Evolutionary conservation across 768 basidiomycete species (phyloP).

Genomic region (Pleurotus tuber-regium): DNA sequence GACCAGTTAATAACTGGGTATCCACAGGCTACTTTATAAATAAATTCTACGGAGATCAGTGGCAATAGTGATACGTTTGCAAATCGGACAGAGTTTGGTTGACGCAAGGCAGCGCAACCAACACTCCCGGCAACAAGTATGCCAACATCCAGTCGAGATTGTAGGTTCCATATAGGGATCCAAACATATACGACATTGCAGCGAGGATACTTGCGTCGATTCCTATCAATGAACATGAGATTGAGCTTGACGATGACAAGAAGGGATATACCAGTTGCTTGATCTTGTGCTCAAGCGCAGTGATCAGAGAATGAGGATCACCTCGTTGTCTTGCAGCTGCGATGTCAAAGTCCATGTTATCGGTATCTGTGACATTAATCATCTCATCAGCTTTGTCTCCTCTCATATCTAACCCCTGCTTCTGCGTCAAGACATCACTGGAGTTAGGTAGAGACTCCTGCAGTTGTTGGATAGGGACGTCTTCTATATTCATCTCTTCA

Average conservation of each 20-base stretch:
- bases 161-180: conserved; percentile 79
- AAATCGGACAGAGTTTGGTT: conserved; percentile 83
- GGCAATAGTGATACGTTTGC: conserved; percentile 80
- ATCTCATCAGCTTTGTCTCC: too few relatives aligned
- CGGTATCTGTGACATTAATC: conserved; percentile 38
- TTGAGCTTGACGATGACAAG: not conserved
- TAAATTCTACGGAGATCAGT: conserved; percentile 76
- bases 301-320: conserved; percentile 45
- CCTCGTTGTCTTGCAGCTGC: conserved; percentile 45
- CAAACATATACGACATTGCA: conserved; percentile 75
- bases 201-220: conserved; percentile 35
- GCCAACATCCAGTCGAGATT: conserved; percentile 84
- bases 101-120: conserved; percentile 84
- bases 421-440: too few relatives aligned
- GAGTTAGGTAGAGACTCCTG: conserved; percentile 19
- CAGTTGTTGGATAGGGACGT: conserved; percentile 50
- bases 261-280: conserved; percentile 43
- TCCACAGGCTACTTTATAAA: conserved; percentile 37
- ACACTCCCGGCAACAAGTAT: conserved; percentile 79
- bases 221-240: conserved; percentile 32
- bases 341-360: conserved; percentile 49
- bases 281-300: conserved; percentile 62
- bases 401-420: too few relatives aligned
- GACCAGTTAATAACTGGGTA: too few relatives aligned
- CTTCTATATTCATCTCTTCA: conserved; percentile 45